These are phyloP conservation scores for Uromyces viciae-fabae DNA, from an alignment of 1,284 basidiomycete species.

Conservation along the genomic window DNA sequence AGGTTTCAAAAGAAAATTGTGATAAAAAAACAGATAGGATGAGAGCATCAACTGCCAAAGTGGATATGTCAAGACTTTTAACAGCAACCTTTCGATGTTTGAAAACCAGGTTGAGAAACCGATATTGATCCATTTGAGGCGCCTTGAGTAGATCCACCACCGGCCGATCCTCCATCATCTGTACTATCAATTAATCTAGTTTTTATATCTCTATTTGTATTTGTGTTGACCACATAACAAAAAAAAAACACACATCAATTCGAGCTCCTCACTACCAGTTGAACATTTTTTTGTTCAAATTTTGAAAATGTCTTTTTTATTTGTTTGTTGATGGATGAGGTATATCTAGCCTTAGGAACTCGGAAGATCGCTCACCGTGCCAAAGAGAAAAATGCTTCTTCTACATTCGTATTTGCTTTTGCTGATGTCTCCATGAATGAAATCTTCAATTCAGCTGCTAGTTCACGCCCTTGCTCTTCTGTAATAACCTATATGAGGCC, in stretches of 20 bases:
- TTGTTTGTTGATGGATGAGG: not conserved
- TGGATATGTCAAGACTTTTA: too few species aligned
- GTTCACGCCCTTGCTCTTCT: slow-evolving; percentile 67
- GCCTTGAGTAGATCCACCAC: slow-evolving; percentile 1
- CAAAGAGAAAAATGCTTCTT: slow-evolving; percentile 96
- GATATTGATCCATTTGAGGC: slow-evolving; percentile 38
- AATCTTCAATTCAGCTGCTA: slow-evolving; percentile 83
- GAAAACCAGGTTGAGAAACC: slow-evolving; percentile 31
- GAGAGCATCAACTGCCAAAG: not conserved
- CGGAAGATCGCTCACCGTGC: slow-evolving; percentile 66
- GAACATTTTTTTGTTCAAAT: not conserved
- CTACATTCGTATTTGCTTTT: slow-evolving; percentile 95
- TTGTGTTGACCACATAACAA: too few species aligned
- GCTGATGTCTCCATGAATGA: slow-evolving; percentile 97
- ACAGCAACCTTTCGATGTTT: slow-evolving; percentile 42
- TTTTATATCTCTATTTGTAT: slow-evolving; percentile 82
- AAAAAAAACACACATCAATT: not conserved
- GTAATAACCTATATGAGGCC: slow-evolving; percentile 63
- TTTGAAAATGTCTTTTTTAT: not conserved
- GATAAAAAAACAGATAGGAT: not conserved
- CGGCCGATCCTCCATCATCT: slow-evolving; percentile 29
- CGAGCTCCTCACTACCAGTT: not conserved
- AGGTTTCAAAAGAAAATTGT: not conserved
- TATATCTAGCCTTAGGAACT: not conserved
- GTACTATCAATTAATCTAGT: slow-evolving; percentile 85